Conservation (phyloP, 192 early-diverging fungal species). For the Gonapodya sp. region DNA sequence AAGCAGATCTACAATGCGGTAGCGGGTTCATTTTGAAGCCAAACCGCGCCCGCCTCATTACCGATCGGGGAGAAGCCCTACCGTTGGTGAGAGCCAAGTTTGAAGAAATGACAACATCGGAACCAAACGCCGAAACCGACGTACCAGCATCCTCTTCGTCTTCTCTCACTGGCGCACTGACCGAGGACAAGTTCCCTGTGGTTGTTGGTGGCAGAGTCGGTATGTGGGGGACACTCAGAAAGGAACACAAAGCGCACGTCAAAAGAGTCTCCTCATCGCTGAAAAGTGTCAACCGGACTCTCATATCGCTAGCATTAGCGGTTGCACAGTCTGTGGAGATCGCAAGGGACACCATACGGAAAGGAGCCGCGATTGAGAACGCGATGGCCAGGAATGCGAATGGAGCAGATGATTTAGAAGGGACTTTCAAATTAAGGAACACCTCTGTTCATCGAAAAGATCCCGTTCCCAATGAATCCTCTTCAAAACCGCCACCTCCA, state of each 20-base stretch:
- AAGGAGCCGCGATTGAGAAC: not conserved
- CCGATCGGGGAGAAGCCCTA: constrained; percentile 30
- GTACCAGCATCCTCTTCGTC: not conserved
- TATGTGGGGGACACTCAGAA: constrained; percentile 31
- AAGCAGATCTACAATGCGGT: constrained; percentile 22
- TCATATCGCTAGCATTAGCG: constrained; percentile 40
- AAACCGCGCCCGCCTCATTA: constrained; percentile 44
- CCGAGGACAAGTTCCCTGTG: not conserved
- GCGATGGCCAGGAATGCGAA: not conserved
- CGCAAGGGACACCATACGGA: constrained; percentile 29
- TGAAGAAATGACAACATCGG: constrained; percentile 19
- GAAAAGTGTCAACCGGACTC: constrained; percentile 43
- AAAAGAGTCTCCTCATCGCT: constrained; percentile 44
- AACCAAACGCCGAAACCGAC: not conserved
- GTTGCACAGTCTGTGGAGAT: constrained; percentile 42
- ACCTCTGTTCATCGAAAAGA: not conserved
- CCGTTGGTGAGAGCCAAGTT: constrained; percentile 35
- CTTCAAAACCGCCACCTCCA: no score
- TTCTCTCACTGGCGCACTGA: not conserved
- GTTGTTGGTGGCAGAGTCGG: constrained; percentile 19
- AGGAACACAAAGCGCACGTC: constrained; percentile 47
- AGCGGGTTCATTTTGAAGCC: constrained; percentile 40
- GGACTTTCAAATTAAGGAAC: not conserved
- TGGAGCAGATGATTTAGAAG: not conserved
- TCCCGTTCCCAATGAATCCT: not conserved